These are phyloP conservation scores for Rhizopogon vinicolor DNA, from an alignment of 768 basidiomycete genomes.

Conservation along the genomic window DNA sequence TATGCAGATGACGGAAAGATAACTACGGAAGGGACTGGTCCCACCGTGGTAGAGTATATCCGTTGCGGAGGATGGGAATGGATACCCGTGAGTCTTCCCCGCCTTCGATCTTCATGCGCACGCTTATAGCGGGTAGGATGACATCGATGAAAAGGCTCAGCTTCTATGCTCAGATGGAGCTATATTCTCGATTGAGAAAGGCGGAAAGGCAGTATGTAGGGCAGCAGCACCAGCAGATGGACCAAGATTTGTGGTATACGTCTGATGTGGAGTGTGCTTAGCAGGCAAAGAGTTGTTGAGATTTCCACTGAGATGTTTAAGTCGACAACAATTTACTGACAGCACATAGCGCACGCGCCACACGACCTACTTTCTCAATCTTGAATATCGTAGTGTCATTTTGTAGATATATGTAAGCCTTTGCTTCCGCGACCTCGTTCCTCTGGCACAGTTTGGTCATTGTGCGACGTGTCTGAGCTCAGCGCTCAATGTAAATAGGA, in stretches of 20 bases:
- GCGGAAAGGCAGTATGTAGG: constrained; percentile 53
- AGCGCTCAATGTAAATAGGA: too few species aligned
- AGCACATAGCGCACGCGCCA: constrained; percentile 39
- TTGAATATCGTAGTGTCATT: constrained; percentile 13
- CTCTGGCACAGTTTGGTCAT: constrained; percentile 50
- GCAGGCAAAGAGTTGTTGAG: background rate
- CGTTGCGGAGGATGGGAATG: constrained; percentile 83
- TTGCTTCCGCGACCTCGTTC: too few species aligned
- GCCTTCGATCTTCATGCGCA: background rate
- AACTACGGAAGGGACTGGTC: constrained; percentile 39
- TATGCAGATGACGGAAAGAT: constrained; percentile 46
- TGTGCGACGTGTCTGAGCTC: constrained; percentile 28
- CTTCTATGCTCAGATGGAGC: constrained; percentile 79
- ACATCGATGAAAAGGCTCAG: constrained; percentile 56
- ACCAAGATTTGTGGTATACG: constrained; percentile 45
- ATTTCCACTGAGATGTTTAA: constrained; percentile 5
- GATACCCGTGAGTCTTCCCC: constrained; percentile 58
- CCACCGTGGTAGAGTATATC: constrained; percentile 68
- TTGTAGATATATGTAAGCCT: too few species aligned
- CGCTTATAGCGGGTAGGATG: constrained; percentile 38
- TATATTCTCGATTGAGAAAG: constrained; percentile 54
- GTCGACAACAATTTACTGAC: constrained; percentile 44
- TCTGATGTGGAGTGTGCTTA: constrained; percentile 19
- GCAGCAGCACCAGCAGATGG: constrained; percentile 31
- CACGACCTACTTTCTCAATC: constrained; percentile 67